phyloP scores from a whole-genome alignment of 2,329 filamentous ascomycete genomes.

The Nemania sp. region DNA sequence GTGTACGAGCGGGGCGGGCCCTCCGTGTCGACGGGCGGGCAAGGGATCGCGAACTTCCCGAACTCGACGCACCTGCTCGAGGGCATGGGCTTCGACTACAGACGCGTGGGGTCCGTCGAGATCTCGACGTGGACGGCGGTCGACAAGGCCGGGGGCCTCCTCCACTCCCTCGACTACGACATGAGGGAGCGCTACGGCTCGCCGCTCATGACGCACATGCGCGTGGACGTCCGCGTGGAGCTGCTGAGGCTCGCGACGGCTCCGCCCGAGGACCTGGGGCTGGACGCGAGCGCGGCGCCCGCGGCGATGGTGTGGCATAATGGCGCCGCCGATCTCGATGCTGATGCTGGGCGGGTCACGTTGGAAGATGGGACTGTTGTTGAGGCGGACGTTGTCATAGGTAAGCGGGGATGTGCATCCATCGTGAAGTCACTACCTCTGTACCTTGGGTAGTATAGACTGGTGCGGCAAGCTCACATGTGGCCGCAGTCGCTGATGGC shows the following conservation, averaged over 20 bases:
- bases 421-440: no score
- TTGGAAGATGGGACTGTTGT: constrained; percentile 30
- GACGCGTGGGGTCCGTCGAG: constrained; percentile 29
- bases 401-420: constrained; percentile 11
- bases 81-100: constrained; percentile 29
- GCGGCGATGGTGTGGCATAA: constrained; percentile 29
- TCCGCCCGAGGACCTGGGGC: constrained; percentile 30
- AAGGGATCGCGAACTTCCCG: constrained; percentile 32
- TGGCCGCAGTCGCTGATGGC: constrained; percentile 31
- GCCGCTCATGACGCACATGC: constrained; percentile 30
- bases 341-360: constrained; percentile 29
- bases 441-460: no score
- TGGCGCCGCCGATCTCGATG: constrained; percentile 28
- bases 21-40: constrained; percentile 29
- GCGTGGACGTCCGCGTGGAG: constrained; percentile 32
- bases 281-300: constrained; percentile 23
- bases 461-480: not conserved
- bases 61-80: constrained; percentile 33
- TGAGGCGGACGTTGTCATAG: constrained; percentile 32
- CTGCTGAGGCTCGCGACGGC: constrained; percentile 32
- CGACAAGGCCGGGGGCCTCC: constrained; percentile 27
- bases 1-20: constrained; percentile 34
- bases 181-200: constrained; percentile 30
- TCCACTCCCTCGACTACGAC: constrained; percentile 26
- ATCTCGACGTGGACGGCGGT: constrained; percentile 25